Base-by-base conservation (phyloP, 768 basidiomycete genomes). In the Xanthoconium stramineum region DNA sequence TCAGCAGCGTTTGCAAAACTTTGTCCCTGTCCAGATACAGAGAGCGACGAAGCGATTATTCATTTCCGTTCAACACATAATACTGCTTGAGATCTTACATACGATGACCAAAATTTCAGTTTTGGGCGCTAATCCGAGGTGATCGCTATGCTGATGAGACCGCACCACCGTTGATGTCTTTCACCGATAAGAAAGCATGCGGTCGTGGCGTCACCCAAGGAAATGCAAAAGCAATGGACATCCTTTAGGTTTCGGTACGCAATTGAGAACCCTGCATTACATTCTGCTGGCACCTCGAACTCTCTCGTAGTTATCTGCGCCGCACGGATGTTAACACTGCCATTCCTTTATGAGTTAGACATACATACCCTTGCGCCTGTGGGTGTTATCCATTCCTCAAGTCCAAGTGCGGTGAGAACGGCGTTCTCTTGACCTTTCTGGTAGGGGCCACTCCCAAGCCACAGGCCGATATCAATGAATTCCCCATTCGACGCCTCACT, bases 401-500 rank as follows among this genome's bases (percentile, higher is more conserved):
- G 62, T 7, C 72, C 73, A 10, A 79, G 65, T 33, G 70, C 63
- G 7, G 52, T 33, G 20, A 82, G 65, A 24, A 78, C 59, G 29
- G 66, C 67, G 7, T 19, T 52, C 55, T 72, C 72, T 43, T 65
- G 56, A 17, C 70, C 68, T 15, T 7, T 50, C 57, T 70, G 71
- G 57, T 69, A 64, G 7, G 73, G 62, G 6, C 77, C 79, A 6
- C 57, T 47, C 10, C 83, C 82, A 6, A 85, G 72, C 78, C 80
- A 83, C 35, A 85, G 46, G 5, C 74, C 80, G 24, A 82, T 65
- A 57, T 84, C 83, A 6, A 77, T 77, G 40, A 73, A 80, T 46
- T 85, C 83, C 57, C 84, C 83, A 60, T 76, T 78, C 38, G 60
- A 57, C 37, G 44, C 52, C 60, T 86, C 83, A 58, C 77, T 82